phyloP scores from a whole-genome alignment of 164 flowering plant species.

The Vitis vinifera region DNA sequence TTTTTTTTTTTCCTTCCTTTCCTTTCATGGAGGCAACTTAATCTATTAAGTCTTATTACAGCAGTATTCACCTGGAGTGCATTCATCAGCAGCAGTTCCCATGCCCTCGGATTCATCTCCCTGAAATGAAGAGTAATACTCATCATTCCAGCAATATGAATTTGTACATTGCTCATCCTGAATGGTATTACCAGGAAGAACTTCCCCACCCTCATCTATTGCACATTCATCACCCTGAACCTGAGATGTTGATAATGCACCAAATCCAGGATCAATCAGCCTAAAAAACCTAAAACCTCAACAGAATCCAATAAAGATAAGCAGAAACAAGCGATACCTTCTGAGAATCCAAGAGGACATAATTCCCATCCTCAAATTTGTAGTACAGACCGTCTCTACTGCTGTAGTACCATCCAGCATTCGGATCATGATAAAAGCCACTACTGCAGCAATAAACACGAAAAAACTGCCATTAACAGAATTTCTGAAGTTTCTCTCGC shows the following conservation, averaged over 20 bases:
- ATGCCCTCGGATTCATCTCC: slow-evolving; percentile 20
- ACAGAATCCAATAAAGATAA: not conserved
- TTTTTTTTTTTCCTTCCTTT: no score
- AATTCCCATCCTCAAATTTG: slow-evolving; percentile 80
- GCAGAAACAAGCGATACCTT: slow-evolving; percentile 24
- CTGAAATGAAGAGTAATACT: slow-evolving; percentile 12
- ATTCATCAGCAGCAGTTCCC: slow-evolving; percentile 17
- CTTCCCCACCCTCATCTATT: not conserved
- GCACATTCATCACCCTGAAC: slow-evolving; percentile 4
- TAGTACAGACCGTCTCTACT: slow-evolving; percentile 77
- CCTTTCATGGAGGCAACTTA: no score
- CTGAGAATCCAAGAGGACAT: slow-evolving; percentile 57
- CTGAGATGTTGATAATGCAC: not conserved
- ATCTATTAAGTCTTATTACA: no score
- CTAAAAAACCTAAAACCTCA: not conserved
- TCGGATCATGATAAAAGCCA: slow-evolving; percentile 92
- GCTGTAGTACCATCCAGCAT: slow-evolving; percentile 88
- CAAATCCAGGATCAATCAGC: not conserved
- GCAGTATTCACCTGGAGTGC: slow-evolving; percentile 18
- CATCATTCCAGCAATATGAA: not conserved
- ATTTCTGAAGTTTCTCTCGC: not conserved
- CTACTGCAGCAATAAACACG: slow-evolving; percentile 46
- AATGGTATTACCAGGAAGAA: not conserved
- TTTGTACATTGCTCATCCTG: slow-evolving; percentile 5
- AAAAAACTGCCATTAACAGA: not conserved